Evolutionary conservation across 1,284 basidiomycete species (phyloP).

Genomic region (Ustilago vetiveriae): DNA sequence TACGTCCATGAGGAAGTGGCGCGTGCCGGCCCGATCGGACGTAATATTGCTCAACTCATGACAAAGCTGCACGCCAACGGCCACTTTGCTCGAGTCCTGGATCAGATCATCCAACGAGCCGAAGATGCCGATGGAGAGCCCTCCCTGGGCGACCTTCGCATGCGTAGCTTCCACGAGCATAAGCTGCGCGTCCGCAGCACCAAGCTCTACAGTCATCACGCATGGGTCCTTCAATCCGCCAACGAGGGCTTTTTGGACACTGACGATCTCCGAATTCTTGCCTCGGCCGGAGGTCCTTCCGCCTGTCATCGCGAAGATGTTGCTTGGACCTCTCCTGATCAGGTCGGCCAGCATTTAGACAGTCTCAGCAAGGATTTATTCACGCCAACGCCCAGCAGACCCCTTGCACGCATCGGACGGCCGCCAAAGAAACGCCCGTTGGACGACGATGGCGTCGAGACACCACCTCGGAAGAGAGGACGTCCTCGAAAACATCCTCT

Average conservation of each 20-base stretch:
- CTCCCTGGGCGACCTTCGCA: conserved; percentile 28
- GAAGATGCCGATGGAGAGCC: conserved; percentile 38
- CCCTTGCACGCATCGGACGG: conserved; percentile 6
- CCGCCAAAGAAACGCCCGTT: conserved; percentile 15
- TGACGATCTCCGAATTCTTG: conserved; percentile 19
- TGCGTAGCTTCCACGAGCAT: conserved; percentile 40
- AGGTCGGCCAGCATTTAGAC: conserved; percentile 2
- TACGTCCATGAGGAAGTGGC: conserved; percentile 33
- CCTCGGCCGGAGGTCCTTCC: conserved; percentile 27
- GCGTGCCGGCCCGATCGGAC: conserved; percentile 26
- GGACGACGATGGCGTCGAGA: conserved; percentile 4
- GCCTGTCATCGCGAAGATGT: conserved; percentile 14
- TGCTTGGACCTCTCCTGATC: conserved; percentile 12
- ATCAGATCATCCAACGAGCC: conserved; percentile 18
- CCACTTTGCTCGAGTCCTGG: conserved; percentile 22
- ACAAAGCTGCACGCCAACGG: conserved; percentile 24
- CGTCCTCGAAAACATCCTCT: conserved; percentile 18
- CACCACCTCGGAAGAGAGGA: conserved; percentile 6
- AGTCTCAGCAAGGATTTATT: conserved; percentile 13
- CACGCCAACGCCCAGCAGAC: too few relatives aligned
- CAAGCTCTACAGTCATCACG: conserved; percentile 40
- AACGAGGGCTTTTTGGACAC: conserved; percentile 37
- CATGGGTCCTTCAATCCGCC: conserved; percentile 44
- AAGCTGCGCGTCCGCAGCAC: conserved; percentile 31
- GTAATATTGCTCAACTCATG: conserved; percentile 27